These are phyloP conservation scores for Alternaria alternata DNA, from an alignment of 2,329 filamentous ascomycete genomes.

Conservation along the genomic window DNA sequence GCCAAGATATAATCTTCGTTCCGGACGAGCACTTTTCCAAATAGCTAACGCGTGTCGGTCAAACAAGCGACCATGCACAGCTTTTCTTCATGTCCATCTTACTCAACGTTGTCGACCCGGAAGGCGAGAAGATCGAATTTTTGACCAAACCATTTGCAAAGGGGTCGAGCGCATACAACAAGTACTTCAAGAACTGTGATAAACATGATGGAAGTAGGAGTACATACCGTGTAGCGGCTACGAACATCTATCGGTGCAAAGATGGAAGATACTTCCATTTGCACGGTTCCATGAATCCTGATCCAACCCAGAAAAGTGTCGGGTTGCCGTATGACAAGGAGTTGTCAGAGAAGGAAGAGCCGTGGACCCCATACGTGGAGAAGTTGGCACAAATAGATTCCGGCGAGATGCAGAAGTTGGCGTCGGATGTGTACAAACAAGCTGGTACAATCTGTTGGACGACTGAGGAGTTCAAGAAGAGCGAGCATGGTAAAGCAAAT, in stretches of 20 bases:
- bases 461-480: slow-evolving; percentile 49
- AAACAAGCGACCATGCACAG: slow-evolving; percentile 50
- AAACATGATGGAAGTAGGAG: slow-evolving; percentile 27
- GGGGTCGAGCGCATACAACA: slow-evolving; percentile 20
- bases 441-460: slow-evolving; percentile 53
- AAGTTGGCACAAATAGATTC: slow-evolving; percentile 48
- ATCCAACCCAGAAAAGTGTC: slow-evolving; percentile 52
- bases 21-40: slow-evolving; percentile 25
- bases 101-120: slow-evolving; percentile 46
- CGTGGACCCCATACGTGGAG: slow-evolving; percentile 45
- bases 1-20: neutral
- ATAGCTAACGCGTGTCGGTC: neutral
- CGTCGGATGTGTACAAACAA: slow-evolving; percentile 51
- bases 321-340: slow-evolving; percentile 46
- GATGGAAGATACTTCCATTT: slow-evolving; percentile 58
- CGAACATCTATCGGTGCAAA: slow-evolving; percentile 59
- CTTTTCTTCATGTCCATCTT: slow-evolving; percentile 55
- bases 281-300: slow-evolving; percentile 59
- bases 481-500: slow-evolving; percentile 55
- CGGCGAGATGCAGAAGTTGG: slow-evolving; percentile 45
- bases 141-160: slow-evolving; percentile 20
- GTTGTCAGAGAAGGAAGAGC: slow-evolving; percentile 34
- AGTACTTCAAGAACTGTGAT: slow-evolving; percentile 40
- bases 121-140: slow-evolving; percentile 34
- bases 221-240: slow-evolving; percentile 45